These are phyloP conservation scores for Citrullus mucosospermus DNA, from an alignment of 306 rosid genomes.

Conservation along the genomic window DNA sequence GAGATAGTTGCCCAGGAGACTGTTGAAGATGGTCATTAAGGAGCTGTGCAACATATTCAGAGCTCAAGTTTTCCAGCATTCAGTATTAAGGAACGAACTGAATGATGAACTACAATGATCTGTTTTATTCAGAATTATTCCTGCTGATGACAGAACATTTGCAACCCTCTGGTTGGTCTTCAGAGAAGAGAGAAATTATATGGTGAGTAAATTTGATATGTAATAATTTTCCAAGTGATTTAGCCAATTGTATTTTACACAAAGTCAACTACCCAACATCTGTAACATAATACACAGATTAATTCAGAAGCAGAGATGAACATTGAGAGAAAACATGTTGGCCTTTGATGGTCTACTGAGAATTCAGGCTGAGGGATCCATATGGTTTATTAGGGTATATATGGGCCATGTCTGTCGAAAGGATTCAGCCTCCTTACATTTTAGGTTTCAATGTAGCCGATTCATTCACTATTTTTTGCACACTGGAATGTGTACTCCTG, in stretches of 20 bases:
- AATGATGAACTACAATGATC: conserved; percentile 7
- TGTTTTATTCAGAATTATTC: conserved; percentile 12
- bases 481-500: not conserved
- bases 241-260: conserved; percentile 23
- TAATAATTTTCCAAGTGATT: conserved; percentile 26
- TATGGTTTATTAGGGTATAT: conserved; percentile 1
- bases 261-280: conserved; percentile 5
- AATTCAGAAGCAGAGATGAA: not conserved
- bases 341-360: not conserved
- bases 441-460: not conserved
- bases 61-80: conserved; percentile 7
- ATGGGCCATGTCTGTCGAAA: not conserved
- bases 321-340: not conserved
- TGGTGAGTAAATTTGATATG: conserved; percentile 4
- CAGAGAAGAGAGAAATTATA: not conserved
- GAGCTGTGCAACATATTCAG: not conserved
- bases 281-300: conserved; percentile 4
- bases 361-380: conserved; percentile 2
- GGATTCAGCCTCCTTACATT: not conserved
- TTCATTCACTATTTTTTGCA: not conserved
- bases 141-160: not conserved
- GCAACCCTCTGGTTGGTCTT: not conserved
- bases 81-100: conserved; percentile 9
- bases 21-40: conserved; percentile 38
- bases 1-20: conserved; percentile 28